Evolutionary conservation across 192 early-diverging fungal genomes (phyloP).

Genomic region (Mortierella alpina): DNA sequence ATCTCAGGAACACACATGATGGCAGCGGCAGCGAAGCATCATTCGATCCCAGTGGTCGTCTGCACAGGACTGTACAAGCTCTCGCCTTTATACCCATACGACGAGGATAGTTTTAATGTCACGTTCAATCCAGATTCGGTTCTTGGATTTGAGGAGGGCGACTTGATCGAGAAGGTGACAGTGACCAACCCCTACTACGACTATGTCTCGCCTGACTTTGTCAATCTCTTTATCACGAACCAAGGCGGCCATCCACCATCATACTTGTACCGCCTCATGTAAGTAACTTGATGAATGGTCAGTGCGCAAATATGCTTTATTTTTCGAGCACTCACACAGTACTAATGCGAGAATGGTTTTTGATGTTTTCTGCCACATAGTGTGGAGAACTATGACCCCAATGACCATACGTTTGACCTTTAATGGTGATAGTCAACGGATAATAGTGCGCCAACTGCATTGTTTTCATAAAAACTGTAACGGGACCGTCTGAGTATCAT

Average conservation of each 20-base stretch:
- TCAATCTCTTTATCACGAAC: constrained; percentile 92
- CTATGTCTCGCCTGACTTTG: constrained; percentile 91
- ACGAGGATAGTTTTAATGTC: constrained; percentile 86
- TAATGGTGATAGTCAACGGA: neutral
- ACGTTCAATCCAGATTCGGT: constrained; percentile 83
- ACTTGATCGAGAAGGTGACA: constrained; percentile 81
- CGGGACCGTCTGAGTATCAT: too few species aligned
- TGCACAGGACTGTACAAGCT: constrained; percentile 91
- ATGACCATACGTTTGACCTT: constrained; percentile 37
- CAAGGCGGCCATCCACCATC: constrained; percentile 82
- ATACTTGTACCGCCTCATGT: constrained; percentile 84
- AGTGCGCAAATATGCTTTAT: neutral
- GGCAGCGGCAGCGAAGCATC: constrained; percentile 91
- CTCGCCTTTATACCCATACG: constrained; percentile 88
- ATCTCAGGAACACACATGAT: constrained; percentile 83
- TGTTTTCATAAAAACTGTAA: too few species aligned
- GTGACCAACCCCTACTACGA: constrained; percentile 91
- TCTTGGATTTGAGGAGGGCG: constrained; percentile 83
- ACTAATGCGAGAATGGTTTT: neutral
- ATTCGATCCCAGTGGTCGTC: constrained; percentile 93
- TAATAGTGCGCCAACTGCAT: too few species aligned
- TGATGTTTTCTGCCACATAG: constrained; percentile 6
- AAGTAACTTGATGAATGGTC: constrained; percentile 29
- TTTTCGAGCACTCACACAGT: neutral
- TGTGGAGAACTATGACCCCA: constrained; percentile 38